Base-by-base conservation (phyloP, 176 grass and related monocot species). In the Lolium multiflorum region DNA sequence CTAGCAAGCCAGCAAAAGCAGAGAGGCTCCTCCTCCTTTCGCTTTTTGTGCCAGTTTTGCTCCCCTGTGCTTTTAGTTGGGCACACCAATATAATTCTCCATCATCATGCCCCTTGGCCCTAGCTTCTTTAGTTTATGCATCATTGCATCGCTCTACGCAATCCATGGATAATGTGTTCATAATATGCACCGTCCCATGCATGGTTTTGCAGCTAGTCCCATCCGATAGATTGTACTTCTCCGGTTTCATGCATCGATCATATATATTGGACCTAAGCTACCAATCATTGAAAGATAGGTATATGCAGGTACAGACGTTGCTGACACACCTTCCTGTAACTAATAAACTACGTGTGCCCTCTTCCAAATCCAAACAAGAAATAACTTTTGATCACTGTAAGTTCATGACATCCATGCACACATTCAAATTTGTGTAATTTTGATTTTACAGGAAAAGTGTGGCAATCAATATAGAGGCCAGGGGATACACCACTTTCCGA, bases 11-110 rank as follows among this genome's bases (percentile, higher is more conserved):
- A 43, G 41, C 41, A 43, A 43, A 71, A 9, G 37, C 68, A 71
- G 20, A 74, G 13, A 74, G 71, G 63, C 63, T 66, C 63, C 22
- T 9, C 11, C 44, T 12, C 46, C 71, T 74, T 74, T 74, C 21
- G 21, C 71, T 74, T 74, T 74, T 74, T 74, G 71, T 74, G 71
- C 46, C 71, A 74, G 71, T 74, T 74, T 74, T 74, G 71, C 71
- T 74, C 71, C 71, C 46, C 43, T 28, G 71, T 74, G 46, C 71
- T 74, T 74, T 28, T 3, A 7, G 63, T 66, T 66, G 71, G 71
- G 46, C 46, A 74, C 71, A 74, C 71, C 71, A 24, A 4, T 74
- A 74, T 74, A 74, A 74, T 74, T 74, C 46, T 4, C 15, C 71
- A 15, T 74, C 71, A 74, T 74, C 71, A 74, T 74, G 71, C 71